phyloP scores from a whole-genome alignment of 1,284 basidiomycete genomes.

The Apiotrichum domesticum region DNA sequence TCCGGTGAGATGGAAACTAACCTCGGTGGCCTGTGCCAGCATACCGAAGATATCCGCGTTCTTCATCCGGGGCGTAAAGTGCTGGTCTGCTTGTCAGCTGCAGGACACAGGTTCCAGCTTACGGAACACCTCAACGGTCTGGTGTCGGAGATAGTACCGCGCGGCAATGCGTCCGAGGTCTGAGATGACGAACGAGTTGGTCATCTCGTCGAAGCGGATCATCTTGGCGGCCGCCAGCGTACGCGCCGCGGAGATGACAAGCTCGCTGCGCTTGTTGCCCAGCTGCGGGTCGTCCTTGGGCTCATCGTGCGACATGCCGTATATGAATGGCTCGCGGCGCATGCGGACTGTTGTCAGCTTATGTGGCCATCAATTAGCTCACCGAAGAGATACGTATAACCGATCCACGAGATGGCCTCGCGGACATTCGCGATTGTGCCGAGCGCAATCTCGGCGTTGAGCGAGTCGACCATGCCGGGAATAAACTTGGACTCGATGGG shows the following conservation, averaged over 20 bases:
- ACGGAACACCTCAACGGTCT: constrained; percentile 78
- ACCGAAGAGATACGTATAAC: constrained; percentile 87
- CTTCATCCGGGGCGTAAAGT: constrained; percentile 78
- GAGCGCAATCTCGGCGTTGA: constrained; percentile 93
- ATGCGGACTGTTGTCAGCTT: constrained; percentile 61
- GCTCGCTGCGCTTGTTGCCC: constrained; percentile 63
- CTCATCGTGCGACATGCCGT: constrained; percentile 77
- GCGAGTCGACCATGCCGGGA: constrained; percentile 77
- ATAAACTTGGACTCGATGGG: constrained; percentile 97
- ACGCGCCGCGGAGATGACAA: constrained; percentile 66
- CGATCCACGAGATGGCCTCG: constrained; percentile 92
- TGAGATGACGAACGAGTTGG: constrained; percentile 65
- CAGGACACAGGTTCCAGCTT: too few species aligned
- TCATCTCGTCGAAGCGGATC: constrained; percentile 67
- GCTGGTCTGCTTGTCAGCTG: constrained; percentile 51
- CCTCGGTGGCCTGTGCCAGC: constrained; percentile 81
- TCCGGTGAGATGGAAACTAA: too few species aligned
- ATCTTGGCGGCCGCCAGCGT: constrained; percentile 72
- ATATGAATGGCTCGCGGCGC: constrained; percentile 84
- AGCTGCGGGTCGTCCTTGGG: constrained; percentile 71
- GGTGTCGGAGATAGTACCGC: constrained; percentile 87
- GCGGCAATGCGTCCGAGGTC: constrained; percentile 92
- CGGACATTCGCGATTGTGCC: constrained; percentile 84
- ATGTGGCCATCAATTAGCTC: too few species aligned
- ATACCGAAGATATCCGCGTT: constrained; percentile 88